Conservation (phyloP, 2,329 filamentous ascomycete species). For the Colletotrichum chrysophilum region DNA sequence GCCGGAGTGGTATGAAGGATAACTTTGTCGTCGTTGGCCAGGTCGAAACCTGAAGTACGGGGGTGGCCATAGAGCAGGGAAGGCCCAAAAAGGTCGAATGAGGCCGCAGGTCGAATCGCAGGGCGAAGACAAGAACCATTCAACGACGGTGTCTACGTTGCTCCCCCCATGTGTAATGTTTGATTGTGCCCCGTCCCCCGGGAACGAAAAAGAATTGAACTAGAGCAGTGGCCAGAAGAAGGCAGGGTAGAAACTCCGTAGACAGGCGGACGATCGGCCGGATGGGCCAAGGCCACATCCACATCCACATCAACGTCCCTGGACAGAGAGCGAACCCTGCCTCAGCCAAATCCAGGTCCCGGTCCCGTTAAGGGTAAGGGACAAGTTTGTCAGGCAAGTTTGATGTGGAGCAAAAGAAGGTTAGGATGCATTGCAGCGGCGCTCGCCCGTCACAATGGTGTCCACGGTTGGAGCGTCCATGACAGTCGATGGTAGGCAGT, state of each 20-base stretch:
- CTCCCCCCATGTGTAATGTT: background rate
- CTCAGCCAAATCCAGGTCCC: background rate
- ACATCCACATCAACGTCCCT: constrained; percentile 6
- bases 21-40: background rate
- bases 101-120: background rate
- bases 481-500: background rate
- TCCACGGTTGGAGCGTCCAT: background rate
- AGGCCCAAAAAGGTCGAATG: background rate
- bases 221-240: background rate
- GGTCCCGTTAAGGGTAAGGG: background rate
- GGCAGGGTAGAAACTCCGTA: background rate
- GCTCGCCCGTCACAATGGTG: background rate
- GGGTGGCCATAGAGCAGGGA: background rate
- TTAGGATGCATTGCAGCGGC: background rate
- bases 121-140: background rate
- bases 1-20: background rate
- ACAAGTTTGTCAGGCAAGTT: background rate
- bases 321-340: constrained; percentile 7
- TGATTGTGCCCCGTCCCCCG: background rate
- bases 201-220: background rate
- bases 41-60: background rate
- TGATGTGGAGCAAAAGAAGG: background rate
- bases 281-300: background rate
- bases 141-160: background rate
- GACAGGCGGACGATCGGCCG: constrained; percentile 1